Base-by-base conservation (phyloP, 2,329 filamentous ascomycete genomes). In the Scedosporium apiospermum region DNA sequence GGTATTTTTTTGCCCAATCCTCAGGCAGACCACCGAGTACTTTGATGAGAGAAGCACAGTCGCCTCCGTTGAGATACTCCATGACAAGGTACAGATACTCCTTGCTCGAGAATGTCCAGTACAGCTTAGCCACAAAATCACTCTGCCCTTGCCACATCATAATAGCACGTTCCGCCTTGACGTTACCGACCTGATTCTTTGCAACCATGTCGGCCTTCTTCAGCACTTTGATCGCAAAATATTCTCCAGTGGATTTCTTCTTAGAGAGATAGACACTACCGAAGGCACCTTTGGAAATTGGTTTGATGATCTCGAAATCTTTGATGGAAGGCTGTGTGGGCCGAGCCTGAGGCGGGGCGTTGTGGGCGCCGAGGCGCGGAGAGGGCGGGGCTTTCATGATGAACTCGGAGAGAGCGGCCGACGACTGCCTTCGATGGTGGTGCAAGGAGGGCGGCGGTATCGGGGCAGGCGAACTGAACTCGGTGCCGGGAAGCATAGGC, bases 121-220 rank as follows among this genome's bases (percentile, higher is more conserved):
- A 99, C 12, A 99, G 82, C 77, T 99, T 99, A 27, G 95, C 95
- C 63, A 99, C 95, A 73, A 99, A 99, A 64, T 99, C 95, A 73
- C 96, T 99, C 74, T 98, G 92, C 23, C 95, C 95, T 77, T 99
- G 95, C 91, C 95, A 98, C 95, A 99, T 99, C 95, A 99, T 98
- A 72, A 99, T 99, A 23, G 96, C 96, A 67, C 95, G 86, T 76
- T 99, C 95, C 7, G 96, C 95, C 76, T 99, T 98, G 70, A 99
- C 95, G 71, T 99, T 99, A 68, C 95, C 96, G 68, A 99, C 93
- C 73, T 99, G 95, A 73, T 99, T 99, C 76, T 99, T 99, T 65
- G 95, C 95, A 65, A 99, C 91, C 95, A 99, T 99, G 79, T 99
- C 95, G n/a, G 95, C 93, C 76, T 99, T 99, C 73, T 98, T 98